Evolutionary conservation across 2,329 filamentous ascomycete genomes (phyloP).

Genomic region (Colletotrichum sansevieriae): DNA sequence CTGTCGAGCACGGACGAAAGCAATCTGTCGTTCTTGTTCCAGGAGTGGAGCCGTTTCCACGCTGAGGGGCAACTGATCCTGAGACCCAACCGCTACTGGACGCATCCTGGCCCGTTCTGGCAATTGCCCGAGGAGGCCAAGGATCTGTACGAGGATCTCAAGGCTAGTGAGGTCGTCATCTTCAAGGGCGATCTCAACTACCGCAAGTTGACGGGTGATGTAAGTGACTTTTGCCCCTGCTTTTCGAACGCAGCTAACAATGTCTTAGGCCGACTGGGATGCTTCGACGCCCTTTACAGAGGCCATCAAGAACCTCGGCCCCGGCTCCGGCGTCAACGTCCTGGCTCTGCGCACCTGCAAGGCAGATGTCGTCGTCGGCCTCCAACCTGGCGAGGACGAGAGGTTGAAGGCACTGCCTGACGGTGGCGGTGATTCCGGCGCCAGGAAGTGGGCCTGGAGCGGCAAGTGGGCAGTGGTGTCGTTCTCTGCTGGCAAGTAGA

Average conservation of each 20-base stretch:
- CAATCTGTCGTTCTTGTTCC: constrained; percentile 82
- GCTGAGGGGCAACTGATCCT: constrained; percentile 86
- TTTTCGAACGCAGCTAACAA: constrained; percentile 1
- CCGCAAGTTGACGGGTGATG: constrained; percentile 90
- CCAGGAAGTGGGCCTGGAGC: constrained; percentile 92
- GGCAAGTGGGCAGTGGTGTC: constrained; percentile 98
- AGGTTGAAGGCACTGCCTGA: constrained; percentile 75
- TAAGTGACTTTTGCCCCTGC: constrained; percentile 59
- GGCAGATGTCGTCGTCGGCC: constrained; percentile 92
- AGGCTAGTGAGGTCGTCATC: constrained; percentile 86
- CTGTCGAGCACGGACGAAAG: constrained; percentile 76
- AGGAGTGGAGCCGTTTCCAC: constrained; percentile 84
- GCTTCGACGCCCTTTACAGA: constrained; percentile 86
- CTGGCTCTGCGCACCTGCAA: constrained; percentile 95
- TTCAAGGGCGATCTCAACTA: constrained; percentile 99
- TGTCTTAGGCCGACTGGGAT: constrained; percentile 78
- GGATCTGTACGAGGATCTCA: constrained; percentile 80
- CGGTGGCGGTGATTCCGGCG: constrained; percentile 77
- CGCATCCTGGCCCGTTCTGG: constrained; percentile 89
- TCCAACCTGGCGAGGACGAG: constrained; percentile 87
- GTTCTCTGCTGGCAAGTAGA: constrained; percentile 62
- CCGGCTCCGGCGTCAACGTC: constrained; percentile 84
- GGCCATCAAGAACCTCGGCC: constrained; percentile 88
- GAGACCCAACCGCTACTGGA: constrained; percentile 93
- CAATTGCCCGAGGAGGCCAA: constrained; percentile 78